Evolutionary conservation across 2,329 filamentous ascomycete species (phyloP).

Genomic region (Calonectria hongkongensis): DNA sequence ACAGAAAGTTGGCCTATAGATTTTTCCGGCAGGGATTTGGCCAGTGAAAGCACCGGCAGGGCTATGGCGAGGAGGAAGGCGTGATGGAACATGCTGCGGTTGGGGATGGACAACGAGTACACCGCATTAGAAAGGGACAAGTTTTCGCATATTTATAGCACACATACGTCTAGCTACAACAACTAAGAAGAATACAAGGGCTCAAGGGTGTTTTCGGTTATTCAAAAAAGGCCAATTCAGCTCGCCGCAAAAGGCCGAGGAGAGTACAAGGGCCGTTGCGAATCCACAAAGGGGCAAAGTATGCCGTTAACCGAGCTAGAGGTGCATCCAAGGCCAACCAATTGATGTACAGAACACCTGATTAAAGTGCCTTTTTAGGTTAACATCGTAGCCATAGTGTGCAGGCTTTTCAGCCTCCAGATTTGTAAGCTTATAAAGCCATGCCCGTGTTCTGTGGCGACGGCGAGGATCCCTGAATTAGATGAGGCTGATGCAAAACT

Average conservation of each 20-base stretch:
- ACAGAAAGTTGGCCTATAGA: conserved; percentile 39
- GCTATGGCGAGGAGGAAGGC: conserved; percentile 19
- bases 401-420: too few species aligned
- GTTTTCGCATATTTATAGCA: not conserved
- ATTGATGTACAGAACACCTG: not conserved
- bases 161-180: too few species aligned
- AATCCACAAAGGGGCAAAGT: not conserved
- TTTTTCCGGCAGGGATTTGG: conserved; percentile 37
- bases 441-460: not conserved
- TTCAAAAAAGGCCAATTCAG: too few species aligned
- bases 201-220: too few species aligned
- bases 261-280: not conserved
- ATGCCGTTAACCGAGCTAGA: too few species aligned
- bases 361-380: not conserved
- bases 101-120: too few species aligned
- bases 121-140: not conserved
- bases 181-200: not conserved
- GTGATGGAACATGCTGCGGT: conserved; percentile 34
- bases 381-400: not conserved
- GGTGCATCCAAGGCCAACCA: not conserved
- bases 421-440: conserved; percentile 6
- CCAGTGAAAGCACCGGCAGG: conserved; percentile 31
- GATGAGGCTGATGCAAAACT: conserved; percentile 8
- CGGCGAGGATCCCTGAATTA: conserved; percentile 18
- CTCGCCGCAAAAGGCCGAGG: conserved; percentile 1